These are phyloP conservation scores for Austroboletus novae-zelandiae DNA, from an alignment of 1,284 basidiomycete genomes.

Conservation along the genomic window DNA sequence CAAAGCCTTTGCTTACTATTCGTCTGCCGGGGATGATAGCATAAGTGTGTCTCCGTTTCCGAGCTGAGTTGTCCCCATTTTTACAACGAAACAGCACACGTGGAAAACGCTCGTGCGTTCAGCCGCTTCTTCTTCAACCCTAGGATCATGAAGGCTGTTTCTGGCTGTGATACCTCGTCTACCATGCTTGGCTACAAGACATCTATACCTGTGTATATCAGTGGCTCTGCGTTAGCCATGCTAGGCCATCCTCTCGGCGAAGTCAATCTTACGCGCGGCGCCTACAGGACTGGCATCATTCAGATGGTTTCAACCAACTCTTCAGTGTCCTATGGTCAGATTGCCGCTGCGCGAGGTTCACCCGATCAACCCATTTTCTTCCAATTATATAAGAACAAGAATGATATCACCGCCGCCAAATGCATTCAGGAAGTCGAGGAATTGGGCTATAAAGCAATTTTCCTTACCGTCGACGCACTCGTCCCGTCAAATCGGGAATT, in stretches of 20 bases:
- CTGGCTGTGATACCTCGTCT: slow-evolving; percentile 70
- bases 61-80: background rate
- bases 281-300: slow-evolving; percentile 69
- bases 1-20: slow-evolving; percentile 80
- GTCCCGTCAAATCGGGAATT: slow-evolving; percentile 84
- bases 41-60: slow-evolving; percentile 51
- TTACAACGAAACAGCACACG: slow-evolving; percentile 41
- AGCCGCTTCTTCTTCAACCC: slow-evolving; percentile 81
- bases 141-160: slow-evolving; percentile 73
- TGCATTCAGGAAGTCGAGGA: slow-evolving; percentile 71
- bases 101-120: slow-evolving; percentile 74
- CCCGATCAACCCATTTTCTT: slow-evolving; percentile 77
- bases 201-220: slow-evolving; percentile 82
- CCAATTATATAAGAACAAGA: slow-evolving; percentile 83
- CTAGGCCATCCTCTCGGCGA: slow-evolving; percentile 88
- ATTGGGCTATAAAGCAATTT: slow-evolving; percentile 82
- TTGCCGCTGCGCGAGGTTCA: slow-evolving; percentile 55
- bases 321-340: slow-evolving; percentile 72
- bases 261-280: slow-evolving; percentile 78
- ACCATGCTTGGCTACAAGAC: slow-evolving; percentile 73
- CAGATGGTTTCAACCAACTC: slow-evolving; percentile 91
- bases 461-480: slow-evolving; percentile 89
- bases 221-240: slow-evolving; percentile 85
- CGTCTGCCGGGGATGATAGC: slow-evolving; percentile 80
- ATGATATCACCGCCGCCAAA: slow-evolving; percentile 67